phyloP scores from a whole-genome alignment of 2,329 filamentous ascomycete species.

The Epichloe coenophiala region DNA sequence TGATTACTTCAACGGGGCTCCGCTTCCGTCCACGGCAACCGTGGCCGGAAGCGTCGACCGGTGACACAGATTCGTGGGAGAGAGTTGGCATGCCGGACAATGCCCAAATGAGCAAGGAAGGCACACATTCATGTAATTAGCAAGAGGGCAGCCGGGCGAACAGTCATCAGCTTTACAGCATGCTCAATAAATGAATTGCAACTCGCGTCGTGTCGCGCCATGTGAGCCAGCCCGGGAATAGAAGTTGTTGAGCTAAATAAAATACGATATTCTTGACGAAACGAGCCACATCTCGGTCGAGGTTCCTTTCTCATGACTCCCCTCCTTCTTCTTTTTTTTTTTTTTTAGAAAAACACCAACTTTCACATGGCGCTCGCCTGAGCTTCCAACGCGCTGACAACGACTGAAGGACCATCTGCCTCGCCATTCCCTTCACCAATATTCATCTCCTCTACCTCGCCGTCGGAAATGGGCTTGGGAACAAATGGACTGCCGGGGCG shows the following conservation, averaged over 20 bases:
- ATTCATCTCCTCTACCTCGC: constrained; percentile 4
- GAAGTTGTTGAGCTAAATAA: no score
- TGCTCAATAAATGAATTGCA: no score
- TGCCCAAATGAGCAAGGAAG: no score
- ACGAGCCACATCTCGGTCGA: no score
- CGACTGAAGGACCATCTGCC: constrained; percentile 4
- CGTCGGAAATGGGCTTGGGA: constrained; percentile 34
- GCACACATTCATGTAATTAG: no score
- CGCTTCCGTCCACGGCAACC: constrained; percentile 12
- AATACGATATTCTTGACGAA: no score
- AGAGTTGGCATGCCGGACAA: neutral
- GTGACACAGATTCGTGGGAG: neutral
- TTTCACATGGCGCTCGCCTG: constrained; percentile 11
- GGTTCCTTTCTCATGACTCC: neutral
- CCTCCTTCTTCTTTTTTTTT: neutral
- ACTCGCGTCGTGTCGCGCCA: no score
- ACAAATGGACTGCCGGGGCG: constrained; percentile 52
- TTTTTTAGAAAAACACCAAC: neutral
- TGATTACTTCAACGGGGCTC: neutral
- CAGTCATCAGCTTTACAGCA: no score
- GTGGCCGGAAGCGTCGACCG: neutral
- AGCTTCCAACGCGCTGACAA: constrained; percentile 11
- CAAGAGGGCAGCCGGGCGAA: no score
- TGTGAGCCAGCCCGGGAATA: no score
- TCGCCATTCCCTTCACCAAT: constrained; percentile 5